Percentiles rank a stretch among this genome's conserved stretches.
phyloP scores from a whole-genome alignment of 192 early-diverging fungal species.

The Lunasporangiospora selenospora region DNA sequence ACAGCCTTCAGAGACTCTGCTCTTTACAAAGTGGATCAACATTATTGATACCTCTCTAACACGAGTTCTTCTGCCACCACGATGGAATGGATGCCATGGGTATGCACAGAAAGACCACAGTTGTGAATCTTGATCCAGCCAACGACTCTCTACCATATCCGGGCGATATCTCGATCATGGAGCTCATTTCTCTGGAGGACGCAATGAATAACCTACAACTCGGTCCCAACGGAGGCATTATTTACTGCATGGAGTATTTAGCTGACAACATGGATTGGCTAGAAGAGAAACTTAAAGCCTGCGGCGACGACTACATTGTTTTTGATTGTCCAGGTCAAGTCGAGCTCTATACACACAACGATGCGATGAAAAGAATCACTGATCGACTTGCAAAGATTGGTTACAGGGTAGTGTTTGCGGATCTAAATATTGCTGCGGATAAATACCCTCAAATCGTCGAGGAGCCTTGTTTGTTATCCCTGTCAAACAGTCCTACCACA shows the following conservation, averaged over 20 bases:
- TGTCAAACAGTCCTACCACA: no score
- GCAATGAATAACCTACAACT: slow-evolving; percentile 88
- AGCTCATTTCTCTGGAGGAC: slow-evolving; percentile 93
- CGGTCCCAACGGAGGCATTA: slow-evolving; percentile 96
- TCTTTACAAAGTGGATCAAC: background rate
- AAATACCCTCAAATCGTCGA: no score
- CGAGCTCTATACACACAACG: slow-evolving; percentile 96
- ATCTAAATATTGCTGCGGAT: no score
- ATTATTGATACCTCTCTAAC: no score
- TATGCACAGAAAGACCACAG: slow-evolving; percentile 75
- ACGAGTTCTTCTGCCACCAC: no score
- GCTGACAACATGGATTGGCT: slow-evolving; percentile 94
- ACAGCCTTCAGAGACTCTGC: no score
- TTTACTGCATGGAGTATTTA: slow-evolving; percentile 96
- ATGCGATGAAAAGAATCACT: slow-evolving; percentile 79
- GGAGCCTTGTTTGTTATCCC: no score
- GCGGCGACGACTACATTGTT: slow-evolving; percentile 86
- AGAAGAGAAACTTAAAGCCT: slow-evolving; percentile 70
- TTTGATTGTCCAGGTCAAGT: slow-evolving; percentile 99
- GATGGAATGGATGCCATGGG: no score
- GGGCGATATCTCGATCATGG: slow-evolving; percentile 81
- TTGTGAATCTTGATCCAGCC: slow-evolving; percentile 99
- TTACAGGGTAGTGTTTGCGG: slow-evolving; percentile 76
- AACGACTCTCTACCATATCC: slow-evolving; percentile 89
- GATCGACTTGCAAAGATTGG: slow-evolving; percentile 71